Base-by-base conservation (phyloP, 768 basidiomycete genomes). In the Boletus sensibilis region DNA sequence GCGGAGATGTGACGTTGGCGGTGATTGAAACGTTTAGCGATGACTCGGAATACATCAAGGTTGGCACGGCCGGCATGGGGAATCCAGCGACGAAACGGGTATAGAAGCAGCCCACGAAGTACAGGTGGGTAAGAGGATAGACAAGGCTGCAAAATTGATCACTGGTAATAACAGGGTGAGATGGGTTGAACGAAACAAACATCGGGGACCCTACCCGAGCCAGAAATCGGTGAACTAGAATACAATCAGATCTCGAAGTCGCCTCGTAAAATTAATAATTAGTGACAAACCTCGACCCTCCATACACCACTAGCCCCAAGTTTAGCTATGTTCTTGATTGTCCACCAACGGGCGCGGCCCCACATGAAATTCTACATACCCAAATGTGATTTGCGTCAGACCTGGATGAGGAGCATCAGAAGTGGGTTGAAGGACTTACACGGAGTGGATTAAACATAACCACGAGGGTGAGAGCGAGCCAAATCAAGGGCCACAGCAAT, bases 191-290 rank as follows among this genome's bases (percentile, higher is more conserved):
- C 27, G 5, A 16, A 33, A 50, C 6, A 52, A 35, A 5, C 21
- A 11, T 39, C 41, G 12, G 7, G 21, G 33, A 27, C 64, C 80
- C 44, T 68, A 89, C 88, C 88, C 91, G 71, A 92, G 77, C 91
- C 91, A 93, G 84, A 92, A 92, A 77, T 92, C 90, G 8, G 85
- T 75, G 67, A 93, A 93, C 85, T 89, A 56, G 1, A 37, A 44
- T 23, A 37, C 5, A 18, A 38, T 58, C 58, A 52, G 52, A 53
- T 33, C 31, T 38, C 16, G 21, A 33, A 25, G 25, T 25, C n/a
- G 37, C 33, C 10, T 18, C 20, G 13, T 50, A 21, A 40, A 38
- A 47, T 50, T 14, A 42, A 8, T 11, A 40, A 29, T n/a, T 10
- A 5, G 12, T 38, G 31, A 56, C 48, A 61, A 60, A 90, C 90